Evolutionary conservation across 2,329 filamentous ascomycete genomes (phyloP).

Genomic region (Corynespora cassiicola): DNA sequence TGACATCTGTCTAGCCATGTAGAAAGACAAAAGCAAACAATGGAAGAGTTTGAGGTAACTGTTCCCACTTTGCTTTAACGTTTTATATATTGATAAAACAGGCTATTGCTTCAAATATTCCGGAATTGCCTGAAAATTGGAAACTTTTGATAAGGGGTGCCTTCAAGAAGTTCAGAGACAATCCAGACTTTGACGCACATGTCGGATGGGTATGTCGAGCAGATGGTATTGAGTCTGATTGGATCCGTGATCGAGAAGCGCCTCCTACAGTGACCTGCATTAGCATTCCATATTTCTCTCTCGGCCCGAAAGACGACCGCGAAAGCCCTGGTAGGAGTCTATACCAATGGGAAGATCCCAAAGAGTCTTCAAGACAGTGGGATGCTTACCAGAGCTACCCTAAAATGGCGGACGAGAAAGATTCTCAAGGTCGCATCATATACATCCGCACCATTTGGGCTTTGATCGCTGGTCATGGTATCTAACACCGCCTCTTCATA

Average conservation of each 20-base stretch:
- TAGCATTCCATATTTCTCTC: constrained; percentile 7
- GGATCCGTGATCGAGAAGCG: not conserved
- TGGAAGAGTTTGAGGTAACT: no score
- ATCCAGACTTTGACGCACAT: not conserved
- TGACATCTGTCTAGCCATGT: no score
- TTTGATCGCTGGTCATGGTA: constrained; percentile 2
- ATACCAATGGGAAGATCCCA: constrained; percentile 4
- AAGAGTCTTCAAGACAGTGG: constrained; percentile 4
- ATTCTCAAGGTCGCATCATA: constrained; percentile 1
- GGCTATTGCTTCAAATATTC: not conserved
- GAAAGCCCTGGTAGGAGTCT: constrained; percentile 8
- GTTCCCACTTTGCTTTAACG: no score
- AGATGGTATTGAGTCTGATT: constrained; percentile 1
- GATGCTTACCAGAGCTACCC: constrained; percentile 5
- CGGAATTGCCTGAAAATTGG: constrained; percentile 1
- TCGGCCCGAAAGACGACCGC: constrained; percentile 5
- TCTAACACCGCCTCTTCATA: not conserved
- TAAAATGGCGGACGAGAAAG: not conserved
- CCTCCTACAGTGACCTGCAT: constrained; percentile 3
- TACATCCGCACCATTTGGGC: constrained; percentile 10
- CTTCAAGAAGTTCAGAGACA: not conserved
- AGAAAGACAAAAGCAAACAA: no score
- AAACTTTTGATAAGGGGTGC: not conserved
- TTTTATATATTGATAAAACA: no score
- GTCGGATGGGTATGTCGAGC: constrained; percentile 1